Evolutionary conservation across 139 green algal species (phyloP), one percentile per base, ranked within the genome.

Genomic region (Chloropicon primus): DNA sequence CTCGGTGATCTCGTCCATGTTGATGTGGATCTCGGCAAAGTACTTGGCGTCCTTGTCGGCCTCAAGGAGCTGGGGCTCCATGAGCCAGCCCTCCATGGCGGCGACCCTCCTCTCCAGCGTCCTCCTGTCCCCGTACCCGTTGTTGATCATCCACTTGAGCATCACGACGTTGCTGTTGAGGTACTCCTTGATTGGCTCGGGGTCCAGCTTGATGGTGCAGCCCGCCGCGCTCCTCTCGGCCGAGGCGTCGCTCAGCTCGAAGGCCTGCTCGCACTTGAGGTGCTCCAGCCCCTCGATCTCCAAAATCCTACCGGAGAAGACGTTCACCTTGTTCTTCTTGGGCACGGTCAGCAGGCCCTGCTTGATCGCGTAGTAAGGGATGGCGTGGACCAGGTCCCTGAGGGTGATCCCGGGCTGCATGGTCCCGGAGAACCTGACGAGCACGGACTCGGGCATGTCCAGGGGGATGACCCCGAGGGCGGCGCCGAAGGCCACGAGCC

Each of bases 401-500:
- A 82, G 73, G 22, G 79, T 82, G n/a, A 82, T 82, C 26, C 79
- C 79, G 24, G 74, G 79, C 71, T 82, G 79, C 53, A 82, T 78
- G 22, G n/a, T 75, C 10, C 79, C 79, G 2, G 26, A 77, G 28
- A 82, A 82, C 21, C 74, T 54, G 24, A 82, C 79, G 23, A 79
- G 74, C 28, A 82, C 79, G 62, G 29, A 76, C 76, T 82, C 79
- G 24, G 79, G 79, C 79, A 82, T 82, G 74, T 82, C 79, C 26
- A 82, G 26, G 21, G 79, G 79, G 24, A 82, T 82, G 0, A 82
- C 79, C 3, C 79, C 79, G 27, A 75, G 78, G n/a, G 79, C 79
- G 17, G 79, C 79, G 26, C 54, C 79, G 71, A 82, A 82, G 27
- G 79, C 79, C 1, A 82, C 79, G 22, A 82, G 62, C 2, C 79